phyloP scores from a whole-genome alignment of 1,284 basidiomycete genomes.

The Apiotrichum sp. region DNA sequence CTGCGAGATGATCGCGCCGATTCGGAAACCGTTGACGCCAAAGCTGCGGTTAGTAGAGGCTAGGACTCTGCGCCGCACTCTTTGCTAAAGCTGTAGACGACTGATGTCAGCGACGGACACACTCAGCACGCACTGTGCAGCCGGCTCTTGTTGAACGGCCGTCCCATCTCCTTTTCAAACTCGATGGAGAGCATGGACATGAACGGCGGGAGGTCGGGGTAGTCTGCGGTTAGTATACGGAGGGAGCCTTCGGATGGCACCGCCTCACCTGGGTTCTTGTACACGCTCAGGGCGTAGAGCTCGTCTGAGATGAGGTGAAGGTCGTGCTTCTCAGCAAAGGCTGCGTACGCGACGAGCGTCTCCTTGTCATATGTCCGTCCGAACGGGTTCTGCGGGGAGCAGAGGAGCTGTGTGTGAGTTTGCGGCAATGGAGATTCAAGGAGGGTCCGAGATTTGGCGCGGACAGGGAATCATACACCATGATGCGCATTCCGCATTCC shows the following conservation, averaged over 20 bases:
- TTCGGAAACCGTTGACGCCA: slow-evolving; percentile 47
- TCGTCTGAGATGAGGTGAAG: slow-evolving; percentile 48
- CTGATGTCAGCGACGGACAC: slow-evolving; percentile 15
- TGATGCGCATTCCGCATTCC: too few species aligned
- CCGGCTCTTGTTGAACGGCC: slow-evolving; percentile 39
- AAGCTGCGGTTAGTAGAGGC: slow-evolving; percentile 31
- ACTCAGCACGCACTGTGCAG: slow-evolving; percentile 34
- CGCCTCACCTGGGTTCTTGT: slow-evolving; percentile 31
- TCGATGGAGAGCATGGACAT: slow-evolving; percentile 46
- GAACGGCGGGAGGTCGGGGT: slow-evolving; percentile 36
- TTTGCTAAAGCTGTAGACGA: slow-evolving; percentile 46
- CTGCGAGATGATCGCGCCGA: slow-evolving; percentile 46
- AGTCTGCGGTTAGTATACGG: slow-evolving; percentile 12
- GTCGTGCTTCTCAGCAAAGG: slow-evolving; percentile 47
- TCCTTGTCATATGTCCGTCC: slow-evolving; percentile 42
- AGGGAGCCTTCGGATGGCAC: neutral
- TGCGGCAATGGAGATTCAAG: too few species aligned
- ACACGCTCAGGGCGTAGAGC: slow-evolving; percentile 48
- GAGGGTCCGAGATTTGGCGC: too few species aligned
- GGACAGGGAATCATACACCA: too few species aligned
- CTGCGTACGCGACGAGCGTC: slow-evolving; percentile 45
- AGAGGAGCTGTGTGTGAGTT: slow-evolving; percentile 24
- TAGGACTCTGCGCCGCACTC: slow-evolving; percentile 27
- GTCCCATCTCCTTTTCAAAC: slow-evolving; percentile 43
- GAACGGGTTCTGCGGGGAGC: slow-evolving; percentile 49